These are phyloP conservation scores for Colletotrichum orbiculare DNA, from an alignment of 2,329 filamentous ascomycete species.

Conservation along the genomic window DNA sequence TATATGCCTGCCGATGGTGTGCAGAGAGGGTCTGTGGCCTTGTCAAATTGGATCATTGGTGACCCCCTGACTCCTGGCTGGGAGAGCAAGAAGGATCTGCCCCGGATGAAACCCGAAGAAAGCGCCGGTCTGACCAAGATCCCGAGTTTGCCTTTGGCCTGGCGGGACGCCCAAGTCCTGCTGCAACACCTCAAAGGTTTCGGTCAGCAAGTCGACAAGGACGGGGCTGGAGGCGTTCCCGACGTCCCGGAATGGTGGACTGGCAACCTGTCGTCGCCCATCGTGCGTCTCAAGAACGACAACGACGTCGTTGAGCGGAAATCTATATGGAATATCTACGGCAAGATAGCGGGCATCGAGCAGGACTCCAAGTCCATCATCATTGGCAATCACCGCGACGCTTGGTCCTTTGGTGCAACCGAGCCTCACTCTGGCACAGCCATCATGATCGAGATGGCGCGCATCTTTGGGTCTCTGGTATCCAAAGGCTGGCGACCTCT, in stretches of 20 bases:
- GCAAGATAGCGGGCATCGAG: conserved; percentile 85
- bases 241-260: conserved; percentile 81
- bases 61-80: conserved; percentile 94
- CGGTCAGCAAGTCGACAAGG: conserved; percentile 74
- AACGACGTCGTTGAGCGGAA: conserved; percentile 87
- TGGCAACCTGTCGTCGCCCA: conserved; percentile 77
- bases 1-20: conserved; percentile 86
- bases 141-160: conserved; percentile 89
- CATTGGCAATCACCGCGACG: conserved; percentile 92
- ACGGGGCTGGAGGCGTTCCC: conserved; percentile 83
- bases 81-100: conserved; percentile 74
- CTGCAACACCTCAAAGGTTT: conserved; percentile 80
- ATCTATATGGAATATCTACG: conserved; percentile 92
- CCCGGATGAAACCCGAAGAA: conserved; percentile 75
- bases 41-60: conserved; percentile 86
- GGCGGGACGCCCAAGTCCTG: conserved; percentile 86
- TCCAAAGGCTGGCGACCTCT: conserved; percentile 87
- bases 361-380: conserved; percentile 85
- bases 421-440: conserved; percentile 91
- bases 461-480: conserved; percentile 83
- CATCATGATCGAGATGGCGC: conserved; percentile 88
- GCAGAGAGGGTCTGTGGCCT: conserved; percentile 82
- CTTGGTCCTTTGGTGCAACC: conserved; percentile 88
- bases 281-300: conserved; percentile 84
- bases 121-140: conserved; percentile 82